Evolutionary conservation across 1,139 yeast genomes (phyloP).

Genomic region (Scheffersomyces illinoinensis): DNA sequence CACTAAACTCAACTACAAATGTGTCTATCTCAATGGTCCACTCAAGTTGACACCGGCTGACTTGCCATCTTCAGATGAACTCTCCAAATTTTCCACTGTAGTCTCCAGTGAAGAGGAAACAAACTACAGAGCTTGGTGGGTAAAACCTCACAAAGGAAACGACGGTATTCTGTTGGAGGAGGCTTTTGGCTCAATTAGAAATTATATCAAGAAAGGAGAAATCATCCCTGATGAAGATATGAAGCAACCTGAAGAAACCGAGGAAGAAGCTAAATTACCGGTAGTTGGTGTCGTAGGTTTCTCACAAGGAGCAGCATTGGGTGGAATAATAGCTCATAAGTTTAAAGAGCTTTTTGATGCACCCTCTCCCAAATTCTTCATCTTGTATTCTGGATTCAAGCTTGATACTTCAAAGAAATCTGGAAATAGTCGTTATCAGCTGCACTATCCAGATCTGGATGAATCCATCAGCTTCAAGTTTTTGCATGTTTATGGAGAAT

Average conservation of each 20-base stretch:
- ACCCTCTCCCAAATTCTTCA: slow-evolving; percentile 56
- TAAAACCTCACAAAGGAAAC: slow-evolving; percentile 21
- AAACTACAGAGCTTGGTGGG: slow-evolving; percentile 43
- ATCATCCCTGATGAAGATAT: slow-evolving; percentile 29
- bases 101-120: slow-evolving; percentile 23
- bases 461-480: slow-evolving; percentile 30
- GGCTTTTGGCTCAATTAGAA: slow-evolving; percentile 30
- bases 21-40: slow-evolving; percentile 81
- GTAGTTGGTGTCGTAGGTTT: slow-evolving; percentile 46
- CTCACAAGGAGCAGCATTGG: slow-evolving; percentile 53
- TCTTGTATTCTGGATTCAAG: slow-evolving; percentile 78
- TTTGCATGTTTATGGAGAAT: slow-evolving; percentile 79
- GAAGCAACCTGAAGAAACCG: slow-evolving; percentile 17
- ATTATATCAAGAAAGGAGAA: slow-evolving; percentile 32
- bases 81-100: slow-evolving; percentile 40
- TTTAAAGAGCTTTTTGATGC: slow-evolving; percentile 30
- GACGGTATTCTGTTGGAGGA: slow-evolving; percentile 25
- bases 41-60: slow-evolving; percentile 62
- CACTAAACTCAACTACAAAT: slow-evolving; percentile 42
- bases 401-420: slow-evolving; percentile 48
- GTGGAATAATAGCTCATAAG: slow-evolving; percentile 34
- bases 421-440: slow-evolving; percentile 25
- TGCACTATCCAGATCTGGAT: slow-evolving; percentile 27
- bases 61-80: slow-evolving; percentile 55
- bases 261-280: slow-evolving; percentile 29